Conservation (phyloP, 768 basidiomycete species). For the Russula foetens region DNA sequence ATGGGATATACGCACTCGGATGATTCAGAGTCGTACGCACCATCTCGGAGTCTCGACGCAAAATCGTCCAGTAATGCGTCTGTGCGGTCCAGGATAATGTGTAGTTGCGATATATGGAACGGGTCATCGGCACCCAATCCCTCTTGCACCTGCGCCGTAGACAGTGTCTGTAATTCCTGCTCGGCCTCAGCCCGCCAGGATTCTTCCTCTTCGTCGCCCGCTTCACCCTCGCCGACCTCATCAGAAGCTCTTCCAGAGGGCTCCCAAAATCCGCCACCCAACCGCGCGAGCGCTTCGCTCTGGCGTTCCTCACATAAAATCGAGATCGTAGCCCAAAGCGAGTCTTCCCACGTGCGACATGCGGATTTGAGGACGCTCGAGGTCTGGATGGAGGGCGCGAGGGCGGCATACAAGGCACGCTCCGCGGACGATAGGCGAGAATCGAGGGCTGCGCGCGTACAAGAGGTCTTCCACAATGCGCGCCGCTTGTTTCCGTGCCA, state of each 20-base stretch:
- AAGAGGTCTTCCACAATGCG: slow-evolving; percentile 82
- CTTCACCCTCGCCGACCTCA: slow-evolving; percentile 28
- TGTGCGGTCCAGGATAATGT: slow-evolving; percentile 67
- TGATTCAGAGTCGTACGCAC: slow-evolving; percentile 38
- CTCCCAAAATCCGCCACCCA: slow-evolving; percentile 78
- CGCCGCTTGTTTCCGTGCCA: slow-evolving; percentile 74
- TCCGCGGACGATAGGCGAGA: slow-evolving; percentile 54
- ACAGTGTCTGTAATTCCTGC: slow-evolving; percentile 47
- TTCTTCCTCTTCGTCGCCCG: slow-evolving; percentile 35
- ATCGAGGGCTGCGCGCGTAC: slow-evolving; percentile 69
- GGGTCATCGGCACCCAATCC: slow-evolving; percentile 64
- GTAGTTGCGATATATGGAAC: slow-evolving; percentile 75
- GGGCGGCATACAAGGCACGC: slow-evolving; percentile 80
- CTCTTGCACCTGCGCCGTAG: slow-evolving; percentile 50
- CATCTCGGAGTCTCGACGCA: slow-evolving; percentile 46
- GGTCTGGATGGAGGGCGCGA: slow-evolving; percentile 66
- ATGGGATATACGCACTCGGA: slow-evolving; percentile 43
- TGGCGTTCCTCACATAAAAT: slow-evolving; percentile 77
- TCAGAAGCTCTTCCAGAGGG: slow-evolving; percentile 38
- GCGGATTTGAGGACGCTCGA: slow-evolving; percentile 57
- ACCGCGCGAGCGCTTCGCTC: slow-evolving; percentile 53
- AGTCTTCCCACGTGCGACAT: slow-evolving; percentile 90
- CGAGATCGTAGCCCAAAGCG: slow-evolving; percentile 86
- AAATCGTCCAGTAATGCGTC: slow-evolving; percentile 62
- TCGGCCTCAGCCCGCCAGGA: slow-evolving; percentile 63